phyloP scores from a whole-genome alignment of 371 early-diverging fungal genomes.

The Mortierella polycephala region DNA sequence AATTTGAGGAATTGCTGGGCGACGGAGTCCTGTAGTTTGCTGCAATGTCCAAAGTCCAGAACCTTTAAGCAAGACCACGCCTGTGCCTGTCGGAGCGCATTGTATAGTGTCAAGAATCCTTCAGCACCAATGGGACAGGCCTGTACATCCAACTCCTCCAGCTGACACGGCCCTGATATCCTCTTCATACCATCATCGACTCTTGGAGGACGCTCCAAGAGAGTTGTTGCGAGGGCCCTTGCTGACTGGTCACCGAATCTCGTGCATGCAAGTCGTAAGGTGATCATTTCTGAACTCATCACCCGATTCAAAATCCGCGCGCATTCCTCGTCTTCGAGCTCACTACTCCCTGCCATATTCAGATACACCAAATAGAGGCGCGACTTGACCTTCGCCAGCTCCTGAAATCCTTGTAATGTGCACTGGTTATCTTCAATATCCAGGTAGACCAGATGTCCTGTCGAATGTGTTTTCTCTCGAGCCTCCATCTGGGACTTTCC shows the following conservation, averaged over 20 bases:
- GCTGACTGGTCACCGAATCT: conserved; percentile 37
- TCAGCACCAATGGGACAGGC: conserved; percentile 26
- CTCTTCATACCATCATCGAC: neutral
- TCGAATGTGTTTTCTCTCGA: conserved; percentile 23
- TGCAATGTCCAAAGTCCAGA: conserved; percentile 37
- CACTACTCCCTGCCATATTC: conserved; percentile 36
- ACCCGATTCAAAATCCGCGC: conserved; percentile 28
- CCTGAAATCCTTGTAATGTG: conserved; percentile 29
- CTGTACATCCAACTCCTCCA: conserved; percentile 49
- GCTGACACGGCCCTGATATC: conserved; percentile 13
- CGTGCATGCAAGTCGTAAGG: conserved; percentile 32
- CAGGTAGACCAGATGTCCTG: conserved; percentile 35
- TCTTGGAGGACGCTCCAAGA: neutral
- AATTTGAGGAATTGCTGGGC: conserved; percentile 14
- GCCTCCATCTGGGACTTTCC: neutral
- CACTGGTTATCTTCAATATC: conserved; percentile 49
- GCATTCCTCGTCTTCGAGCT: conserved; percentile 31
- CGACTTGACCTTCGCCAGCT: conserved; percentile 30
- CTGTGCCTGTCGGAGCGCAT: conserved; percentile 6
- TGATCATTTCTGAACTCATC: conserved; percentile 26
- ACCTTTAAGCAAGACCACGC: conserved; percentile 18
- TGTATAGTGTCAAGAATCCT: conserved; percentile 13
- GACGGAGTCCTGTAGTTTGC: conserved; percentile 16
- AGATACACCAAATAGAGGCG: conserved; percentile 27
- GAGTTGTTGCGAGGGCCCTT: conserved; percentile 13